Evolutionary conservation across 257 asterid genomes (phyloP).

Genomic region (Solanum phureja): DNA sequence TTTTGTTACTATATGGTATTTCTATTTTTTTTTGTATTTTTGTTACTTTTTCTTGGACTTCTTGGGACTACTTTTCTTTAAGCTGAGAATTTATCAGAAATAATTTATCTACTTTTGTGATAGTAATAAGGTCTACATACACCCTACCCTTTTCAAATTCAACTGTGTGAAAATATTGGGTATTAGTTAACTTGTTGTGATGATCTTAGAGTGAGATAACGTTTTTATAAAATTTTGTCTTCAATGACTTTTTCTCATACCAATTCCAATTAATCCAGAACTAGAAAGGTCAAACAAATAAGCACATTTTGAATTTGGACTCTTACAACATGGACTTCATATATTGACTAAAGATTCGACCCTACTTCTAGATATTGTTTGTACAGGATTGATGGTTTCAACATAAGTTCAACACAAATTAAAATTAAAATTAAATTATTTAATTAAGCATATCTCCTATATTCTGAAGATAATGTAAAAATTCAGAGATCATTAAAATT

Average conservation of each 20-base stretch:
- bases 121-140: background rate
- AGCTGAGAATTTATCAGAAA: accelerated
- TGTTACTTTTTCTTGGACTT: background rate
- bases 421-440: background rate
- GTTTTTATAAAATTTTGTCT: background rate
- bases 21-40: background rate
- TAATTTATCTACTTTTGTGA: accelerated
- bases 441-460: background rate
- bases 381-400: background rate
- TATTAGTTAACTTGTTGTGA: background rate
- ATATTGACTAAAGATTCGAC: background rate
- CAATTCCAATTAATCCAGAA: background rate
- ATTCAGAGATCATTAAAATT: background rate
- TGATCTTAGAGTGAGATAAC: background rate
- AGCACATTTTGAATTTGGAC: background rate
- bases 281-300: background rate
- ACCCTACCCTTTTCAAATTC: background rate
- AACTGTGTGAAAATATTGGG: background rate
- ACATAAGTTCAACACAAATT: background rate
- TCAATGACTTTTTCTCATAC: background rate
- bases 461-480: background rate
- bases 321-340: background rate
- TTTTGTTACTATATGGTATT: background rate
- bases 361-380: background rate
- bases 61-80: background rate